Evolutionary conservation across 768 basidiomycete genomes (phyloP), one percentile per base, ranked within the genome.

Genomic region (Mycena amicta): DNA sequence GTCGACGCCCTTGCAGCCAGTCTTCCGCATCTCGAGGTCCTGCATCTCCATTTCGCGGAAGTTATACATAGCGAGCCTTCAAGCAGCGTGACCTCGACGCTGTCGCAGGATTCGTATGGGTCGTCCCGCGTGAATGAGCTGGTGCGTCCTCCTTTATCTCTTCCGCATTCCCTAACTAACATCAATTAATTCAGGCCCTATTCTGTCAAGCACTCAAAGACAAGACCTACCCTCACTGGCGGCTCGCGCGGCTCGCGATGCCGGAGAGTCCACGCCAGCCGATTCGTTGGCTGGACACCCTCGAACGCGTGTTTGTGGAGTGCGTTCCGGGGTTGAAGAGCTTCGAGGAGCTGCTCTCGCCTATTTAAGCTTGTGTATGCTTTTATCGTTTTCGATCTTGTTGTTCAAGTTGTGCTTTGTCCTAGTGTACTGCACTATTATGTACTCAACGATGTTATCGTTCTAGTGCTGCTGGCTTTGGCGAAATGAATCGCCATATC

Each of bases 41-140:
- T 74, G 20, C 66, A 67, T 18, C 59, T 74, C 37, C 28, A 41
- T 18, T 73, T 73, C 41, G 27, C 52, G 2, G 68, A 70, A n/a
- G 56, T 72, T 22, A 50, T 64, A 29, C 62, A 64, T 46, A 47
- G 47, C 18, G 62, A 64, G 13, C 39, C 57, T 5, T 29, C 41
- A 12, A 57, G 49, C 28, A 56, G 53, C 56, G 27, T 47, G 4
- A 56, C 55, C 2, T 63, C 62, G 23, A 23, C 27, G n/a, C 23
- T 41, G 40, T 64, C 62, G 25, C 31, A 52, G 5, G 56, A 57
- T 1, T 60, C 59, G 41, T 30, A 13, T 37, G 52, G 40, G 16
- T 51, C 57, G 23, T 30, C 57, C 1, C 52, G 56, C 23, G 28
- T 45, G 43, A 28, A 52, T 23, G 62, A 64, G 37, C 29, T 60